These are phyloP conservation scores for Alternaria solani DNA, from an alignment of 2,329 filamentous ascomycete species.

Conservation along the genomic window DNA sequence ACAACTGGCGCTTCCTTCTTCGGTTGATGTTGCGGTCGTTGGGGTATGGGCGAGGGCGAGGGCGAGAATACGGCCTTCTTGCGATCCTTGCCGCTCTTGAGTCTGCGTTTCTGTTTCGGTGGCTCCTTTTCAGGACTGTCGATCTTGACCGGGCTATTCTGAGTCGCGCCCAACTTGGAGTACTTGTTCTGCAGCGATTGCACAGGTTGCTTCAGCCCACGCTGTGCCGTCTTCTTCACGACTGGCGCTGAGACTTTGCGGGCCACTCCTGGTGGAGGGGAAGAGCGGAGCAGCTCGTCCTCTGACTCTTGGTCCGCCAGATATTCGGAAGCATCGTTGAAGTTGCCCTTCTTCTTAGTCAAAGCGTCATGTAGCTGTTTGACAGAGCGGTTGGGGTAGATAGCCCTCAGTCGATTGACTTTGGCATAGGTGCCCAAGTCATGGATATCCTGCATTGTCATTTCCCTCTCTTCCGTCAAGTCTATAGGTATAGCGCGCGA, in stretches of 20 bases:
- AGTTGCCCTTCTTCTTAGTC: constrained; percentile 59
- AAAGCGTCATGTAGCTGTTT: constrained; percentile 61
- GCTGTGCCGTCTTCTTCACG: constrained; percentile 61
- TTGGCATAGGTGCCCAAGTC: constrained; percentile 61
- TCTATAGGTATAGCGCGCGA: constrained; percentile 47
- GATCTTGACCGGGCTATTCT: constrained; percentile 22
- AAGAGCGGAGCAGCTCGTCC: constrained; percentile 47
- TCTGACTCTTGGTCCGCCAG: constrained; percentile 35
- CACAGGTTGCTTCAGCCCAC: constrained; percentile 62
- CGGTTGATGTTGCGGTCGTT: constrained; percentile 27
- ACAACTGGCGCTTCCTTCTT: constrained; percentile 23
- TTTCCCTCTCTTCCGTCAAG: constrained; percentile 27
- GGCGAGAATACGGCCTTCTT: constrained; percentile 44
- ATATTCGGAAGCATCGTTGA: constrained; percentile 58
- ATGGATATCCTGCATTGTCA: constrained; percentile 40
- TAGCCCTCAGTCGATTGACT: constrained; percentile 60
- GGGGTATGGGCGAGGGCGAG: constrained; percentile 27
- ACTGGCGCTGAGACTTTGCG: constrained; percentile 21
- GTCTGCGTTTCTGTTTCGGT: constrained; percentile 49
- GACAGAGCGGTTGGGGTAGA: constrained; percentile 60
- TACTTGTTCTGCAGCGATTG: constrained; percentile 67
- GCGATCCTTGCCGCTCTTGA: constrained; percentile 56
- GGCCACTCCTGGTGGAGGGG: constrained; percentile 34
- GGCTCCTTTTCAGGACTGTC: constrained; percentile 29
- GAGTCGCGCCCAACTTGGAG: constrained; percentile 33